Base-by-base conservation (phyloP, 2,329 filamentous ascomycete species). In the Tolypocladium nubicola region DNA sequence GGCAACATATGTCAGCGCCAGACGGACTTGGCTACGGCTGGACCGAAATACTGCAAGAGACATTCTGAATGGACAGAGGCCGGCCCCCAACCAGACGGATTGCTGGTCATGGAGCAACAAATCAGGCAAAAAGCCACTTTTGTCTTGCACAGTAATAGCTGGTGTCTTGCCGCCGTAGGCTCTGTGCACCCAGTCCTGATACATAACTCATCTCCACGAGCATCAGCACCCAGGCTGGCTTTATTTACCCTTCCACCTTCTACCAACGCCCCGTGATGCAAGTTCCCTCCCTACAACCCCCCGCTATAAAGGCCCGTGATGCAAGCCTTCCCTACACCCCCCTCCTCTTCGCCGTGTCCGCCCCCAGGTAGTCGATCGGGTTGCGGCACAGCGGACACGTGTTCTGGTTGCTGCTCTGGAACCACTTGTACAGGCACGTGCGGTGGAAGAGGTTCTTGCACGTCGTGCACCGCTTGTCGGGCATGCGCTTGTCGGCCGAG, bases 391-490 rank as follows among this genome's bases (percentile, higher is more conserved):
- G 76, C 53, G 94, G 94, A 72, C 94, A 99, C 53, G 88, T 93
- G 66, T 89, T 94, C 67, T 90, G 87, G 71, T 90, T 95, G 70
- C 91, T 96, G 65, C 82, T 93, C 79, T 90, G 89, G 78, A 99
- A 97, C 94, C 94, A 99, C 74, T 93, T 92, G 76, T 90, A 96
- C 73, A 99, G 73, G 74, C 94, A 99, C 2, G 83, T 83, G 1
- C 87, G 82, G 73, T 99, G 94, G 77, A 97, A 99, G 56, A 89
- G 76, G 73, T 99, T 93, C 78, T 91, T 93, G 79, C 94, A 99
- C 1, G 93, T 97, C 52, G 82, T 79, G 71, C 94, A 99, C 56
- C 84, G 80, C 79, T 97, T 97, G 70, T 94, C 93, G 0, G 94
- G 94, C 70, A 96, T 84, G 71, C 88, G 88, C 77, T 89, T 89